phyloP scores from a whole-genome alignment of 108 stramenopile genomes.

The Fistulifera pelliculosa region DNA sequence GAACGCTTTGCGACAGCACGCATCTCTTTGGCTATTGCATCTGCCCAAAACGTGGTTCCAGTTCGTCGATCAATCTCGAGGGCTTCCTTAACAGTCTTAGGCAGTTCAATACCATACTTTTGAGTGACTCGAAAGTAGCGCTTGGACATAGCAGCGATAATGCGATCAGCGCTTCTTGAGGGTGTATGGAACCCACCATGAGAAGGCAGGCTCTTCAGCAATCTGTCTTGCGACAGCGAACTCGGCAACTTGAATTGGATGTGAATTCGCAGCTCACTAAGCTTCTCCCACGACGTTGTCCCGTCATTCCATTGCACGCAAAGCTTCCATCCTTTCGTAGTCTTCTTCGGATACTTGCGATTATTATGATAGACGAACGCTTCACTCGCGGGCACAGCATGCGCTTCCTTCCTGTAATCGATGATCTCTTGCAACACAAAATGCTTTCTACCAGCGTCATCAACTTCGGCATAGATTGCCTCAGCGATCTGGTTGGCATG shows the following conservation, averaged over 20 bases:
- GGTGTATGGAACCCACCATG: constrained; percentile 27
- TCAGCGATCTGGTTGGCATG: constrained; percentile 35
- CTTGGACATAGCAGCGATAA: constrained; percentile 8
- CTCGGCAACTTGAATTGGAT: constrained; percentile 26
- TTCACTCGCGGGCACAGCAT: constrained; percentile 4
- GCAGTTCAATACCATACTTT: constrained; percentile 15
- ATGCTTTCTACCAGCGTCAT: constrained; percentile 14
- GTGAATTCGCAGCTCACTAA: constrained; percentile 19
- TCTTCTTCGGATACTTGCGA: neutral
- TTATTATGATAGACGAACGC: neutral
- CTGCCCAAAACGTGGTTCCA: constrained; percentile 28
- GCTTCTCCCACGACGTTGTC: constrained; percentile 10
- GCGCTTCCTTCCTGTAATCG: constrained; percentile 16
- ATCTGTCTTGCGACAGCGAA: constrained; percentile 23
- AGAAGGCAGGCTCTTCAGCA: constrained; percentile 10
- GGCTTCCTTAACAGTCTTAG: constrained; percentile 28
- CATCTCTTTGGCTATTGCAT: constrained; percentile 47
- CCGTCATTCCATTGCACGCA: constrained; percentile 20
- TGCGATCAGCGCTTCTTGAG: constrained; percentile 14
- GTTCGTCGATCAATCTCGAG: constrained; percentile 28
- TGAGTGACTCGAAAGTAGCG: neutral
- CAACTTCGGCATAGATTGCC: constrained; percentile 22
- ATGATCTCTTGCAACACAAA: constrained; percentile 16
- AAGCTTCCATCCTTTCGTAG: constrained; percentile 30
- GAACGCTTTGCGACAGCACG: constrained; percentile 28